These are phyloP conservation scores for Erodium moschatum DNA, from an alignment of 441 rosid species.

Conservation along the genomic window DNA sequence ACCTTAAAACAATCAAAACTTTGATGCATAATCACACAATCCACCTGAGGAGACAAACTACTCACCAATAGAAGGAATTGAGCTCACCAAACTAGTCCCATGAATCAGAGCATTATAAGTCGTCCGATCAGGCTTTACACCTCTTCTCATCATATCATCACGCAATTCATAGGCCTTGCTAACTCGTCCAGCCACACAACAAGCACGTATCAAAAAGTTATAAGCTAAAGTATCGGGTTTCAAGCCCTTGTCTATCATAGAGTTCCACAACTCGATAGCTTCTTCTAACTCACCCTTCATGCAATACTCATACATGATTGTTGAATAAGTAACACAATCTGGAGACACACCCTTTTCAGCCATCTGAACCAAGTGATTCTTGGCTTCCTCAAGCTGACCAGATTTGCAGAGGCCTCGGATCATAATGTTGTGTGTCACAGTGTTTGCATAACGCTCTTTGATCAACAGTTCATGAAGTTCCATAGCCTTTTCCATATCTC, in stretches of 20 bases:
- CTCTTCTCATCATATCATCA: slow-evolving; percentile 63
- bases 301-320: slow-evolving; percentile 60
- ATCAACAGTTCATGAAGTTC: slow-evolving; percentile 57
- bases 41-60: neutral
- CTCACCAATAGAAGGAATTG: neutral
- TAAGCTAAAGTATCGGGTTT: slow-evolving; percentile 65
- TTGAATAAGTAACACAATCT: slow-evolving; percentile 77
- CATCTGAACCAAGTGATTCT: slow-evolving; percentile 49
- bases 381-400: slow-evolving; percentile 62
- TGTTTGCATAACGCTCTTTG: slow-evolving; percentile 54
- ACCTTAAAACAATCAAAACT: too few relatives aligned
- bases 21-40: too few relatives aligned
- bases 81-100: slow-evolving; percentile 20
- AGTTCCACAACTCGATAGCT: slow-evolving; percentile 60
- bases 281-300: slow-evolving; percentile 42
- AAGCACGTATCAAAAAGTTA: slow-evolving; percentile 54
- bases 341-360: slow-evolving; percentile 42
- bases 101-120: slow-evolving; percentile 21
- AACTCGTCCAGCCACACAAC: slow-evolving; percentile 53
- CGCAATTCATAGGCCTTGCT: slow-evolving; percentile 52
- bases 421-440: slow-evolving; percentile 62
- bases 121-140: slow-evolving; percentile 32
- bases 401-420: slow-evolving; percentile 67
- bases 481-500: slow-evolving; percentile 58
- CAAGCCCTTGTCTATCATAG: slow-evolving; percentile 52